Conservation (phyloP, 2,329 filamentous ascomycete genomes). For the Fusarium sp. region DNA sequence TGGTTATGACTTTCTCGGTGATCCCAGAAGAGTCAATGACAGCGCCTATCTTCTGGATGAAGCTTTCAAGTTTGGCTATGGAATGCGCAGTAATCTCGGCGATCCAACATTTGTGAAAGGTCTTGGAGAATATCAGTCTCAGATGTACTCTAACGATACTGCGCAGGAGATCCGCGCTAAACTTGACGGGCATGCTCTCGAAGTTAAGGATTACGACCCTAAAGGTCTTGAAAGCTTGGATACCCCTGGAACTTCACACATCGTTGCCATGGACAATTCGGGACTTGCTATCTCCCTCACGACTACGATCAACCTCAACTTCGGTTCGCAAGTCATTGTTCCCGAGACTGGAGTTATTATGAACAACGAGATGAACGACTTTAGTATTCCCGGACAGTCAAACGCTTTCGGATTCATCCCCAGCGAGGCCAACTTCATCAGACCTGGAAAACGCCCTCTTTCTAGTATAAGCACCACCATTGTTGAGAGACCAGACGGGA, state of each 20-base stretch:
- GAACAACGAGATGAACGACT: constrained; percentile 74
- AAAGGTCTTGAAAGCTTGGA: constrained; percentile 57
- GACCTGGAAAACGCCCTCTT: constrained; percentile 79
- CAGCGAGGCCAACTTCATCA: constrained; percentile 77
- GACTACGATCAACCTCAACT: constrained; percentile 83
- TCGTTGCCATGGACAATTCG: constrained; percentile 73
- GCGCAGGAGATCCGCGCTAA: constrained; percentile 63
- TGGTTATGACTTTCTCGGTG: constrained; percentile 73
- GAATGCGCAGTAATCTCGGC: constrained; percentile 75
- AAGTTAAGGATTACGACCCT: constrained; percentile 57
- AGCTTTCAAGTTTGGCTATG: constrained; percentile 84
- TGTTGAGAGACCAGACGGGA: constrained; percentile 74
- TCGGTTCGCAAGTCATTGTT: constrained; percentile 79
- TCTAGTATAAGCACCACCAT: constrained; percentile 83
- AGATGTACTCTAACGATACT: constrained; percentile 69
- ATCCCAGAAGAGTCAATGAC: constrained; percentile 61
- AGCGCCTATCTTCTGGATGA: constrained; percentile 86
- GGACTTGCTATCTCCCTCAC: constrained; percentile 82
- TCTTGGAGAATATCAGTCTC: constrained; percentile 69
- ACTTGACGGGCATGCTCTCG: constrained; percentile 55
- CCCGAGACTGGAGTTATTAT: constrained; percentile 86
- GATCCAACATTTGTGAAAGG: constrained; percentile 76
- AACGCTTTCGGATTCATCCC: constrained; percentile 85
- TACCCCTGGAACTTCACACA: constrained; percentile 75
- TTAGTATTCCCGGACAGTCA: constrained; percentile 75